Evolutionary conservation across 108 stramenopile genomes (phyloP).

Genomic region (Skeletonema grethae): DNA sequence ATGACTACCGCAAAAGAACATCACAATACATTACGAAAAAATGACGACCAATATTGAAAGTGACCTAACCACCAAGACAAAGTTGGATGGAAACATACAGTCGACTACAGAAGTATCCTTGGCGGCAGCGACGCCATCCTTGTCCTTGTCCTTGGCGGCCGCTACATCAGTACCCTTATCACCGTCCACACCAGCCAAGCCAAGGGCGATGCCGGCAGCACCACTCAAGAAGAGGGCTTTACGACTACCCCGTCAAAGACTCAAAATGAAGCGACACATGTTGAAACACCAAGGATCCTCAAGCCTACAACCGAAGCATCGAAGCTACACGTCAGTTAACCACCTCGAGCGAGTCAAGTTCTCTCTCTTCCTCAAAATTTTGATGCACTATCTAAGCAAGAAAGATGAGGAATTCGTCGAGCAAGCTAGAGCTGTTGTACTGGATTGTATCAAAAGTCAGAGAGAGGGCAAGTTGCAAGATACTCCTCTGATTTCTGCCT

Average conservation of each 20-base stretch:
- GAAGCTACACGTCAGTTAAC: neutral
- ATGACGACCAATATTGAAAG: neutral
- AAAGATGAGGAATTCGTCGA: constrained; percentile 13
- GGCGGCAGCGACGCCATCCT: neutral
- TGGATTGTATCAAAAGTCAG: constrained; percentile 29
- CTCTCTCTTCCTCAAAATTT: constrained; percentile 23
- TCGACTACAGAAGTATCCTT: neutral
- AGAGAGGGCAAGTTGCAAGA: constrained; percentile 28
- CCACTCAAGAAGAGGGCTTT: neutral
- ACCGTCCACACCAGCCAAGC: neutral
- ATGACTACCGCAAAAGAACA: neutral
- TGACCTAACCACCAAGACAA: neutral
- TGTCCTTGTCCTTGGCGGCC: too few species aligned
- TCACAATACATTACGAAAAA: neutral
- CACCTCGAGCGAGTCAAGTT: constrained; percentile 32
- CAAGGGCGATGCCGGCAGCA: neutral
- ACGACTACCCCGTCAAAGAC: neutral
- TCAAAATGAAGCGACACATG: neutral
- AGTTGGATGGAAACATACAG: neutral
- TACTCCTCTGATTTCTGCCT: constrained; percentile 27
- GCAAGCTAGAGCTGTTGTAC: constrained; percentile 18
- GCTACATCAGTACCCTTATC: neutral
- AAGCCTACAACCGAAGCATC: constrained; percentile 1
- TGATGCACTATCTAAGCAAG: constrained; percentile 21
- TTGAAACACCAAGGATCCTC: constrained; percentile 6